Evolutionary conservation across 495 filamentous ascomycete genomes (phyloP).

Genomic region (Bacidia gigantensis): DNA sequence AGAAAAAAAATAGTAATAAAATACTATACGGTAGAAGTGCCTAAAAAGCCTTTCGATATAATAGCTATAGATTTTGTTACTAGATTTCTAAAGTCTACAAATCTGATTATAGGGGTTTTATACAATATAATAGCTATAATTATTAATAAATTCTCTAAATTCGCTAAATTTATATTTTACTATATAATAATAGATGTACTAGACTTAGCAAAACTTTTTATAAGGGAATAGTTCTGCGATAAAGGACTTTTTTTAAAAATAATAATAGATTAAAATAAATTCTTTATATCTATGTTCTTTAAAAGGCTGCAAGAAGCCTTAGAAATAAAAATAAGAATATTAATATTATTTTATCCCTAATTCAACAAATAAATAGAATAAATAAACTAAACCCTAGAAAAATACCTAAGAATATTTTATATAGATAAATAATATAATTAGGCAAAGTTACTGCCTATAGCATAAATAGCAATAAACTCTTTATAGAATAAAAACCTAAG

Average conservation of each 20-base stretch:
- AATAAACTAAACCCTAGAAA: background rate
- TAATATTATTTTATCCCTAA: background rate
- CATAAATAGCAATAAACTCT: background rate
- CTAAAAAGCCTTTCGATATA: background rate
- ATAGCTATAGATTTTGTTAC: slow-evolving; percentile 1
- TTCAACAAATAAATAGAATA: background rate
- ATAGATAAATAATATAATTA: background rate
- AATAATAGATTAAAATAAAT: background rate
- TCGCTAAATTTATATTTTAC: background rate
- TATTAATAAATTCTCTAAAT: background rate
- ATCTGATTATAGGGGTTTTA: background rate
- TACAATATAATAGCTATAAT: background rate
- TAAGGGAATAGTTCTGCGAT: background rate
- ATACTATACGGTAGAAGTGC: background rate
- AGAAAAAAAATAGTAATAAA: background rate
- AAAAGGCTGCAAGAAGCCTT: background rate
- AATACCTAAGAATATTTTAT: background rate
- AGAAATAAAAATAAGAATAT: background rate
- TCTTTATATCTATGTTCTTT: background rate
- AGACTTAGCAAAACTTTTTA: background rate
- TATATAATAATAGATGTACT: background rate
- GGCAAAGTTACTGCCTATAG: background rate
- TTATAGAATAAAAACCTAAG: background rate
- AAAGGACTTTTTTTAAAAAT: background rate
- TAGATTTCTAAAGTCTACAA: background rate